Evolutionary conservation across 257 asterid genomes (phyloP).

Genomic region (Nicotiana tomentosiformis): DNA sequence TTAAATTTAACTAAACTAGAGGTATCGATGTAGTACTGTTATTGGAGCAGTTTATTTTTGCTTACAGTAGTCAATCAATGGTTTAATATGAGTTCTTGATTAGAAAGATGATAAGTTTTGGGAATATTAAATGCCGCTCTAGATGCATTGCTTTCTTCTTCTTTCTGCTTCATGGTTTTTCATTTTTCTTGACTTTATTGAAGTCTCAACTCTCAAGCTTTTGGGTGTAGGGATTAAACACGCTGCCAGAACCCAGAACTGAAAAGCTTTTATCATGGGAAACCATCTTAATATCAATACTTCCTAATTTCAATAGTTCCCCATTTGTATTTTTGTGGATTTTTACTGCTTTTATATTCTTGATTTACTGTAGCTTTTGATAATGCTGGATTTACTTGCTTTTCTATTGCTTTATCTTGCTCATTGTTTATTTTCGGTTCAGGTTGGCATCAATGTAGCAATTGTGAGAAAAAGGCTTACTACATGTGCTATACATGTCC

Average conservation of each 20-base stretch:
- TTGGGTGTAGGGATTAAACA: too few relatives aligned
- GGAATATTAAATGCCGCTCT: neutral
- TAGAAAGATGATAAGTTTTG: neutral
- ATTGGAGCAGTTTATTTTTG: too few relatives aligned
- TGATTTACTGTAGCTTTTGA: too few relatives aligned
- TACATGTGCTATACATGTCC: constrained; percentile 91
- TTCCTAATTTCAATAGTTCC: too few relatives aligned
- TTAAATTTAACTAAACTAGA: neutral
- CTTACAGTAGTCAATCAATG: neutral
- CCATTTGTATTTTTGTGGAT: too few relatives aligned
- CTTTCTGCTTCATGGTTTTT: neutral
- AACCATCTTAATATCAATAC: too few relatives aligned
- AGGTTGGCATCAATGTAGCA: constrained; percentile 98
- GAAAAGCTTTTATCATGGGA: too few relatives aligned
- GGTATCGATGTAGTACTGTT: too few relatives aligned
- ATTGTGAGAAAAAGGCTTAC: constrained; percentile 83
- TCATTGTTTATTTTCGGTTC: constrained; percentile 27
- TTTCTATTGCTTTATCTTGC: neutral
- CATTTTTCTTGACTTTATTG: neutral
- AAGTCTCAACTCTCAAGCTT: too few relatives aligned
- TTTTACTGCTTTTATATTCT: too few relatives aligned
- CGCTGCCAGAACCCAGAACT: too few relatives aligned
- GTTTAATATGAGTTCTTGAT: neutral
- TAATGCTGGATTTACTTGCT: neutral
- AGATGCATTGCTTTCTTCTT: neutral